Conservation (phyloP, 2,329 filamentous ascomycete genomes). For the Microcyclospora tardicrescens region DNA sequence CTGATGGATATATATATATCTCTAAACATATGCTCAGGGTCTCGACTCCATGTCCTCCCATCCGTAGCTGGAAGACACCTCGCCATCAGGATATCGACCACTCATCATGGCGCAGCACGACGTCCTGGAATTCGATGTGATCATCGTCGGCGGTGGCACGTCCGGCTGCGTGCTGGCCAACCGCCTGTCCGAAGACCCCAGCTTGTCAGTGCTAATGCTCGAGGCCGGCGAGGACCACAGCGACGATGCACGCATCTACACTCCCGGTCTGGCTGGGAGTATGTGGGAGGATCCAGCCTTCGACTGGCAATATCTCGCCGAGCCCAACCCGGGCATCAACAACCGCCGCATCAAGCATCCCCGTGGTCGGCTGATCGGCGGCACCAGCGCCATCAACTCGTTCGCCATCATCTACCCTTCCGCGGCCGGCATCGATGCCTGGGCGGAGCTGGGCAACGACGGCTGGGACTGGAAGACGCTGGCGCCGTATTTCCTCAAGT, state of each 20-base stretch:
- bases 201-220: constrained; percentile 18
- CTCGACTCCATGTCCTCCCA: no score
- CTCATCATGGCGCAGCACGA: no score
- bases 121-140: constrained; percentile 8
- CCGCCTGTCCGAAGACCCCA: constrained; percentile 10
- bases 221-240: constrained; percentile 19
- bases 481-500: constrained; percentile 15
- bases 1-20: no score
- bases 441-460: constrained; percentile 17
- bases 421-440: constrained; percentile 24
- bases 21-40: no score
- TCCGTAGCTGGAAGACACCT: no score
- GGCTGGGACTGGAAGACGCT: constrained; percentile 20
- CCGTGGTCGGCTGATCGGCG: constrained; percentile 5
- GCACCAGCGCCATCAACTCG: constrained; percentile 28
- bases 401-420: constrained; percentile 23
- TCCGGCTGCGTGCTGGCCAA: constrained; percentile 16
- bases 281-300: constrained; percentile 19
- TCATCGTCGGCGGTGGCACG: constrained; percentile 17
- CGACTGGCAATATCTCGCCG: constrained; percentile 9
- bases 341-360: neutral
- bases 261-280: constrained; percentile 5
- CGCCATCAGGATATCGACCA: no score
- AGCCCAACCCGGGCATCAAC: neutral
- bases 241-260: constrained; percentile 2